phyloP scores from a whole-genome alignment of 2,329 filamentous ascomycete genomes.

The Aspergillus niger region DNA sequence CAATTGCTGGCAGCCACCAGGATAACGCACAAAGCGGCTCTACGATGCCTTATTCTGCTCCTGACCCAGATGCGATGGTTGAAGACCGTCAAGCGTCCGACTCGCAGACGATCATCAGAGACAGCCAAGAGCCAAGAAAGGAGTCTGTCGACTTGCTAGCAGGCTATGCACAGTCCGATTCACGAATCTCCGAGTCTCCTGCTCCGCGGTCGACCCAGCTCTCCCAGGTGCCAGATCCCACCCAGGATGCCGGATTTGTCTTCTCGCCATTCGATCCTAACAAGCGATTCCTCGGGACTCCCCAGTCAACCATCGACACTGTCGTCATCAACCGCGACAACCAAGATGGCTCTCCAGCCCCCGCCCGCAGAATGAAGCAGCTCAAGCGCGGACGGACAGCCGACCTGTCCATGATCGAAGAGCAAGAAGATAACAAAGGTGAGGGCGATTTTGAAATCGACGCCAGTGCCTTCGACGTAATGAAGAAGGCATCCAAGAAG shows the following conservation, averaged over 20 bases:
- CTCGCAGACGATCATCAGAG: constrained; percentile 61
- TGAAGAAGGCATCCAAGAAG: constrained; percentile 65
- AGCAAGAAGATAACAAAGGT: constrained; percentile 39
- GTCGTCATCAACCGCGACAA: constrained; percentile 50
- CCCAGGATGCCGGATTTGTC: constrained; percentile 78
- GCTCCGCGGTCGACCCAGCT: constrained; percentile 55
- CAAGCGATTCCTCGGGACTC: constrained; percentile 63
- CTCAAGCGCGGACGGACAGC: constrained; percentile 52
- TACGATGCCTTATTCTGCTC: constrained; percentile 48
- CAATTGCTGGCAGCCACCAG: constrained; percentile 68
- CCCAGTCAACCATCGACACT: constrained; percentile 71
- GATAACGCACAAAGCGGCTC: constrained; percentile 52
- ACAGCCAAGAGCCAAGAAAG: constrained; percentile 54
- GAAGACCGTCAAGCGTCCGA: constrained; percentile 62
- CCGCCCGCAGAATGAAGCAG: constrained; percentile 60
- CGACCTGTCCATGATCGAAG: constrained; percentile 50
- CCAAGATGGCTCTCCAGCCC: constrained; percentile 64
- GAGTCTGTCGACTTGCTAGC: constrained; percentile 50
- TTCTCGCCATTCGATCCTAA: constrained; percentile 70
- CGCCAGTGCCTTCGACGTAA: constrained; percentile 65
- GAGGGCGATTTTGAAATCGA: constrained; percentile 41
- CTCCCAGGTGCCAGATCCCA: constrained; percentile 72
- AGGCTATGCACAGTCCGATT: constrained; percentile 36
- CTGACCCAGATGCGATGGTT: constrained; percentile 59
- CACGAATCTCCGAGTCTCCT: constrained; percentile 40